Conservation (phyloP, 2,329 filamentous ascomycete genomes). For the Geosmithia putterillii region DNA sequence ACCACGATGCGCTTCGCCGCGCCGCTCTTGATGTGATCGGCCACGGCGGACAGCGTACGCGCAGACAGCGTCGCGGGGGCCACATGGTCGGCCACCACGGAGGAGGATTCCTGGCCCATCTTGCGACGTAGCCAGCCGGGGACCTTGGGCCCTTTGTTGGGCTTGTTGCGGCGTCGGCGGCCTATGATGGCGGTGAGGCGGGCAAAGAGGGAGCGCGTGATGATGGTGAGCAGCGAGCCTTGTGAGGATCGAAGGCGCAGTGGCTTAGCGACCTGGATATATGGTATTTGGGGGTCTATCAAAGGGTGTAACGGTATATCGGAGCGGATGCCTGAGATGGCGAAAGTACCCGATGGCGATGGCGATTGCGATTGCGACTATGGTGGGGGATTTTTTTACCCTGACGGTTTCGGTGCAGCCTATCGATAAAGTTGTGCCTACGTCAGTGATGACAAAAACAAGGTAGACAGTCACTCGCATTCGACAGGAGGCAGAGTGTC, state of each 20-base stretch:
- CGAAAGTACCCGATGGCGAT: background rate
- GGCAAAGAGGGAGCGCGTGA: background rate
- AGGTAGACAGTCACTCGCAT: background rate
- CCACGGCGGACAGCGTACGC: slow-evolving; percentile 61
- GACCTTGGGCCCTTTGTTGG: slow-evolving; percentile 18
- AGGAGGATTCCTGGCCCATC: slow-evolving; percentile 80
- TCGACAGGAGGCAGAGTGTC: background rate
- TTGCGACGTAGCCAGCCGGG: slow-evolving; percentile 26
- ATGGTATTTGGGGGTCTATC: too few relatives aligned
- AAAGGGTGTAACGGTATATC: background rate
- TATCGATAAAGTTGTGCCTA: background rate
- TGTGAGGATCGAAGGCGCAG: background rate
- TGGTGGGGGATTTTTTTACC: background rate
- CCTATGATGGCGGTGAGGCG: slow-evolving; percentile 21
- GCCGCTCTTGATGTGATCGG: slow-evolving; percentile 66
- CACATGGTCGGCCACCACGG: slow-evolving; percentile 45
- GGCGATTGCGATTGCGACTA: background rate
- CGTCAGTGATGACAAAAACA: background rate
- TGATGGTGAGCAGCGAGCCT: background rate
- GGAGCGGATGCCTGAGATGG: background rate
- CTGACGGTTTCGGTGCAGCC: background rate
- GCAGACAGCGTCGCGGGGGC: slow-evolving; percentile 52
- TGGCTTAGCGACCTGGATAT: background rate
- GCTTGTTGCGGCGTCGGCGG: slow-evolving; percentile 21
- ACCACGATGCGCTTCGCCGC: slow-evolving; percentile 63